A percentile compares a stretch with the other conserved stretches of the same genome.
Conservation (phyloP, 2,329 filamentous ascomycete species). For the Trichoderma atrobrunneum region DNA sequence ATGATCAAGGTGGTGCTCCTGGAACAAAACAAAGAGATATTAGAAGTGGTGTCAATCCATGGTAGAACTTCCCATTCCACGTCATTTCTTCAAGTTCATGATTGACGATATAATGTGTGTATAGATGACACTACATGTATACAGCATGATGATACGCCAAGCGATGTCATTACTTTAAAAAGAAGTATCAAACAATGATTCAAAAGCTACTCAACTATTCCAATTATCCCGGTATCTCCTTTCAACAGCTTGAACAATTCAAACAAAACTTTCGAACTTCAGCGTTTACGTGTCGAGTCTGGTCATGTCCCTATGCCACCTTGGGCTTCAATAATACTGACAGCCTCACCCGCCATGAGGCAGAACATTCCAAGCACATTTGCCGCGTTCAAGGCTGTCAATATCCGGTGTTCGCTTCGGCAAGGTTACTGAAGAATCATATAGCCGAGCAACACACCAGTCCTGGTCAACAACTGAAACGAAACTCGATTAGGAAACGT, state of each 20-base stretch:
- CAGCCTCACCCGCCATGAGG: neutral
- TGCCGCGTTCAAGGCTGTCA: neutral
- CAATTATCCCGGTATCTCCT: neutral
- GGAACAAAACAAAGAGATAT: neutral
- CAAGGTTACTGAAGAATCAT: neutral
- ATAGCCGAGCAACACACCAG: neutral
- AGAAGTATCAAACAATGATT: conserved; percentile 11
- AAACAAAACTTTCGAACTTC: conserved; percentile 11
- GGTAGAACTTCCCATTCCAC: neutral
- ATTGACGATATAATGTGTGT: neutral
- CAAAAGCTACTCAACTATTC: neutral
- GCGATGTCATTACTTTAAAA: neutral
- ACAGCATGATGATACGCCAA: neutral
- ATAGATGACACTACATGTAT: neutral
- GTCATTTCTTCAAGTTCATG: neutral
- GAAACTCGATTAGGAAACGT: neutral
- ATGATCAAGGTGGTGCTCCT: neutral
- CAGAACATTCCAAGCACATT: neutral
- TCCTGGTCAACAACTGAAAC: neutral
- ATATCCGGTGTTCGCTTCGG: neutral
- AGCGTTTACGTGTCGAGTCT: conserved; percentile 21
- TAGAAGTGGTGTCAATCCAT: neutral
- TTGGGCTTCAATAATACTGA: conserved; percentile 22
- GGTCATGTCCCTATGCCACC: conserved; percentile 21
- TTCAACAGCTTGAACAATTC: conserved; percentile 17